Conservation (phyloP, 345 rosid species). For the Erysimum cheiranthoides region DNA sequence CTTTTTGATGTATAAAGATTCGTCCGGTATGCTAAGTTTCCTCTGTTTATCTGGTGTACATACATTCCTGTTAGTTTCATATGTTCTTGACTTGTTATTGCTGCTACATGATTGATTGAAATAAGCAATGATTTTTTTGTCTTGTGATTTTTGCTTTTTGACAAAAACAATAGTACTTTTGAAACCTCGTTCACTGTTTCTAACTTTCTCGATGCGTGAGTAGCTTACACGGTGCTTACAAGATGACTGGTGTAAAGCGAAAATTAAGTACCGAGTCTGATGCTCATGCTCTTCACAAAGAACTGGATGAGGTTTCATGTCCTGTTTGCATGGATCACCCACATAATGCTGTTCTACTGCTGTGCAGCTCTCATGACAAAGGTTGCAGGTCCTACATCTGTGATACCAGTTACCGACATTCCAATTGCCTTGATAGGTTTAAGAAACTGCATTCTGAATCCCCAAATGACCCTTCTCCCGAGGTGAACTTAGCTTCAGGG, state of each 20-base stretch:
- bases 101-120: conserved; percentile 12
- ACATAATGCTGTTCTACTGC: conserved; percentile 93
- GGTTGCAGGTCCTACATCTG: conserved; percentile 94
- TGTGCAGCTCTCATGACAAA: conserved; percentile 87
- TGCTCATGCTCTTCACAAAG: conserved; percentile 70
- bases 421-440: conserved; percentile 88
- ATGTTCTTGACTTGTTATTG: conserved; percentile 6
- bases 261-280: conserved; percentile 76
- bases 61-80: background rate
- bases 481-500: conserved; percentile 50
- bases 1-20: conserved; percentile 6
- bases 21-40: conserved; percentile 7
- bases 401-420: conserved; percentile 91
- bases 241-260: conserved; percentile 98
- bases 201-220: conserved; percentile 62
- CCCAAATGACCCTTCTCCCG: conserved; percentile 50
- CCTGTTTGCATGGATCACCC: conserved; percentile 99
- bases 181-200: conserved; percentile 44
- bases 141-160: background rate
- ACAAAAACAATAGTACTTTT: conserved; percentile 13
- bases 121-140: background rate
- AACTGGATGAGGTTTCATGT: conserved; percentile 88
- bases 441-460: conserved; percentile 66
- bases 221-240: conserved; percentile 75
- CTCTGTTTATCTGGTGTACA: background rate